Conservation (phyloP, 2,329 filamentous ascomycete species). For the Fusarium dlaminii region DNA sequence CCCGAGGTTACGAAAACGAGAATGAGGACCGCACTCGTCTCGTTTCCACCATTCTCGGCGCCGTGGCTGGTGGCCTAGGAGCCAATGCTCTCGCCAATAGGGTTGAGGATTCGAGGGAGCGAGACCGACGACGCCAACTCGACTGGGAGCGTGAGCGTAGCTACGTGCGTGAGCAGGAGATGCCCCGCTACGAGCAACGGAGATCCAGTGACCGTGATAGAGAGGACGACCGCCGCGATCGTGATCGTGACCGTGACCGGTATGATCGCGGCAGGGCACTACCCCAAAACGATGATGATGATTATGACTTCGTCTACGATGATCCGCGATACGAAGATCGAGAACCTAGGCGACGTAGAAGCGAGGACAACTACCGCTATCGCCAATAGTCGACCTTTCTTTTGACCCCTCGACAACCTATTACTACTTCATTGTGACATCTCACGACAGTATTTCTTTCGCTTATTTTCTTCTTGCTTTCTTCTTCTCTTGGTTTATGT, state of each 20-base stretch:
- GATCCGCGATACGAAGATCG: constrained; percentile 43
- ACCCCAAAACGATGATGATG: constrained; percentile 34
- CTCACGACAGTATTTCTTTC: constrained; percentile 12
- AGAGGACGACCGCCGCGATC: constrained; percentile 10
- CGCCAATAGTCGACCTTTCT: constrained; percentile 22
- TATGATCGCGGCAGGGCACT: constrained; percentile 36
- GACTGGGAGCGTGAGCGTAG: constrained; percentile 51
- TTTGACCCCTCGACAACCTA: neutral
- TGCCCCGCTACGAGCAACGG: constrained; percentile 39
- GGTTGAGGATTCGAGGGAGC: constrained; percentile 51
- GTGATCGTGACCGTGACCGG: constrained; percentile 19
- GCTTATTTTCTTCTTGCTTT: neutral
- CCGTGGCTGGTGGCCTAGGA: constrained; percentile 63
- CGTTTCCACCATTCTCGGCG: constrained; percentile 63
- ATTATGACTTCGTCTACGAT: constrained; percentile 45
- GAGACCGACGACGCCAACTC: constrained; percentile 46
- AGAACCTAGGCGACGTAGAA: constrained; percentile 35
- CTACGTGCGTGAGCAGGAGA: constrained; percentile 44
- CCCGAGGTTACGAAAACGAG: constrained; percentile 40
- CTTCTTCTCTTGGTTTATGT: neutral
- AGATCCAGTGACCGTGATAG: constrained; percentile 23
- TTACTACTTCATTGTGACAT: constrained; percentile 8
- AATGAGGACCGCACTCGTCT: constrained; percentile 46
- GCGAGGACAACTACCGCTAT: constrained; percentile 40
- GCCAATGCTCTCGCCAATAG: constrained; percentile 61